phyloP scores from a whole-genome alignment of 2,329 filamentous ascomycete genomes.

The Diplodia intermedia region DNA sequence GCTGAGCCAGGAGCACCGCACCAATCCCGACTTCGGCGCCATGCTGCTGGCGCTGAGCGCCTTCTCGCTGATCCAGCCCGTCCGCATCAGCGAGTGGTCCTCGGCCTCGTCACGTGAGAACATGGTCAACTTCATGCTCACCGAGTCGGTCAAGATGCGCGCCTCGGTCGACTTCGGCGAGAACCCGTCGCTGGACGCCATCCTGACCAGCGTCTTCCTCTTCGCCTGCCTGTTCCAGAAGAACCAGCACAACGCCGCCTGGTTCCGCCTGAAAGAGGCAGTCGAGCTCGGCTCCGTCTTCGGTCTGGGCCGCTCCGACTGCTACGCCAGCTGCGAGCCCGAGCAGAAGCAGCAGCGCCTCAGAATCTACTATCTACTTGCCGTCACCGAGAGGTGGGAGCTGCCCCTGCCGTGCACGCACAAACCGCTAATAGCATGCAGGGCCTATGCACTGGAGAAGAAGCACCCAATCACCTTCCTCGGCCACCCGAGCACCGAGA shows the following conservation, averaged over 20 bases:
- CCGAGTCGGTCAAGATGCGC: conserved; percentile 54
- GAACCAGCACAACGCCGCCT: conserved; percentile 40
- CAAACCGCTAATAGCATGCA: conserved; percentile 35
- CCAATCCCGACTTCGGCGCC: conserved; percentile 52
- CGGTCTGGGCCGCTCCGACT: conserved; percentile 50
- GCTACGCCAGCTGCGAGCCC: conserved; percentile 42
- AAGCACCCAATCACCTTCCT: conserved; percentile 53
- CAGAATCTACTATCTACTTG: conserved; percentile 48
- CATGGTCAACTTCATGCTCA: conserved; percentile 53
- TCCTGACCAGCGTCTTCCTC: conserved; percentile 43
- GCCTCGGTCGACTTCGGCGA: conserved; percentile 50
- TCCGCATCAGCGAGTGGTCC: conserved; percentile 52
- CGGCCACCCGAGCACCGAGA: conserved; percentile 50
- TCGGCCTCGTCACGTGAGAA: conserved; percentile 39
- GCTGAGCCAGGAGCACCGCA: conserved; percentile 52
- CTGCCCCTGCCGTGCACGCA: background rate
- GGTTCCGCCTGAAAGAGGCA: conserved; percentile 41
- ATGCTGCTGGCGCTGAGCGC: conserved; percentile 54
- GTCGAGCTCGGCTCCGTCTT: conserved; percentile 51
- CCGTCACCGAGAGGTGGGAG: conserved; percentile 39
- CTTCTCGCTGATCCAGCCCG: conserved; percentile 54
- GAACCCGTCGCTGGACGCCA: conserved; percentile 40
- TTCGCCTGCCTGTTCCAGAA: conserved; percentile 42
- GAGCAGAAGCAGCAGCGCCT: conserved; percentile 51
- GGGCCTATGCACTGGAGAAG: conserved; percentile 52